phyloP scores from a whole-genome alignment of 1,284 basidiomycete genomes.

The Tilletia indica region DNA sequence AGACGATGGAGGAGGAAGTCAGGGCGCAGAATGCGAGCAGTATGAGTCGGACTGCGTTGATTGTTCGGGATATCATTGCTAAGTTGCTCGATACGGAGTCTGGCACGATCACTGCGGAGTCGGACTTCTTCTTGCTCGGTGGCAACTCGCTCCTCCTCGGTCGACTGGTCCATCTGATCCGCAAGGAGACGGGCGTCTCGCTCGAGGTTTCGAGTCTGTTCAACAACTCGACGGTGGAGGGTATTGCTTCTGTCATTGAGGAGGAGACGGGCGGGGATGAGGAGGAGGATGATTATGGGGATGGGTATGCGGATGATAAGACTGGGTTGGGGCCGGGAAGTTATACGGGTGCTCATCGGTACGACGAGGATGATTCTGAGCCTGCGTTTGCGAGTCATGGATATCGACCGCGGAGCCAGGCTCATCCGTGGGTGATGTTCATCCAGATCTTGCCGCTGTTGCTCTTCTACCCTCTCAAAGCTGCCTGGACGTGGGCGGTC shows the following conservation, averaged over 20 bases:
- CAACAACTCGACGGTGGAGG: constrained; percentile 53
- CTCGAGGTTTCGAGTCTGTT: constrained; percentile 54
- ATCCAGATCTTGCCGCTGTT: constrained; percentile 51
- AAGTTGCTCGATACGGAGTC: constrained; percentile 53
- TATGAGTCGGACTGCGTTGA: constrained; percentile 52
- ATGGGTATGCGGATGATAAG: constrained; percentile 52
- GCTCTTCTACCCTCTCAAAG: constrained; percentile 55
- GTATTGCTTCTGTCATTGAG: constrained; percentile 51
- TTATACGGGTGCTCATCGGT: constrained; percentile 48
- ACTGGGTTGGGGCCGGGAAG: constrained; percentile 33
- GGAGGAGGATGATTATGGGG: constrained; percentile 44
- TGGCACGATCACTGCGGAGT: constrained; percentile 55
- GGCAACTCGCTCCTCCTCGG: constrained; percentile 55
- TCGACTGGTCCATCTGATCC: constrained; percentile 52
- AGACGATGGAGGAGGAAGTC: constrained; percentile 55
- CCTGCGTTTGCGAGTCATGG: constrained; percentile 51
- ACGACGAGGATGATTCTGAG: constrained; percentile 47
- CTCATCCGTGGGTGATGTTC: constrained; percentile 51
- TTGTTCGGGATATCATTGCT: constrained; percentile 54
- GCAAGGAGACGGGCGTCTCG: constrained; percentile 53
- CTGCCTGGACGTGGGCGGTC: constrained; percentile 56
- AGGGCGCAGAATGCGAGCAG: constrained; percentile 53
- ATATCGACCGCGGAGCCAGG: constrained; percentile 52
- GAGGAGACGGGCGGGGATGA: constrained; percentile 47
- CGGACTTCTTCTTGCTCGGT: constrained; percentile 55